phyloP scores from a whole-genome alignment of 1,139 yeast species.

The Magnusiomyces tetraspermus region DNA sequence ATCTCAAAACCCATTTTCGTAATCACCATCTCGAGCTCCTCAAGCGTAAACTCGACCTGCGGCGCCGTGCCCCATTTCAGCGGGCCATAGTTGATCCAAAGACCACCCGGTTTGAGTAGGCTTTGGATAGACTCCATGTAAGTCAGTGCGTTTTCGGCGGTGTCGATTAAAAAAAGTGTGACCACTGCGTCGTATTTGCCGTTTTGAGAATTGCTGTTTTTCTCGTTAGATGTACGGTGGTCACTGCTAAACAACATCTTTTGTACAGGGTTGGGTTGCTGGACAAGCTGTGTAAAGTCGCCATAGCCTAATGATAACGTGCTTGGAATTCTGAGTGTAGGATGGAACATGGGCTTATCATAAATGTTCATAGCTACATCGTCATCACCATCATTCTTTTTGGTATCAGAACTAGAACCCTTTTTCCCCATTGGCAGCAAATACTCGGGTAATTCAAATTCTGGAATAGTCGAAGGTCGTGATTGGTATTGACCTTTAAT shows the following conservation, averaged over 20 bases:
- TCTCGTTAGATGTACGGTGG: neutral
- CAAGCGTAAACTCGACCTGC: conserved; percentile 57
- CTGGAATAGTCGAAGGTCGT: conserved; percentile 35
- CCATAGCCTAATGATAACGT: conserved; percentile 48
- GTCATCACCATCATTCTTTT: neutral
- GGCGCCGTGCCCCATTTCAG: conserved; percentile 85
- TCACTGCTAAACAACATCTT: neutral
- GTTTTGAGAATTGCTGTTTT: too few species aligned
- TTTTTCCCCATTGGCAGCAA: conserved; percentile 7
- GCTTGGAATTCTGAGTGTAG: conserved; percentile 17
- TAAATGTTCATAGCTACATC: neutral
- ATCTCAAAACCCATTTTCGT: conserved; percentile 56
- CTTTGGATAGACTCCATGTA: conserved; percentile 54
- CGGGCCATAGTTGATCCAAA: conserved; percentile 83
- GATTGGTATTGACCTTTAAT: conserved; percentile 41
- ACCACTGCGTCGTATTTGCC: conserved; percentile 37
- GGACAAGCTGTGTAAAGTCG: conserved; percentile 45
- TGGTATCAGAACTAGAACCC: neutral
- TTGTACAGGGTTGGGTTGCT: neutral
- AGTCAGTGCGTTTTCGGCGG: conserved; percentile 72
- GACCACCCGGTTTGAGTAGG: conserved; percentile 41
- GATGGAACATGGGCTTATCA: too few species aligned
- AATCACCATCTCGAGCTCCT: conserved; percentile 50
- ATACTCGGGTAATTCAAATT: conserved; percentile 4
- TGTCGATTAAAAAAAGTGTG: conserved; percentile 72